Conservation (phyloP, 148 eudicot genomes). For the Rhododendron henanense region DNA sequence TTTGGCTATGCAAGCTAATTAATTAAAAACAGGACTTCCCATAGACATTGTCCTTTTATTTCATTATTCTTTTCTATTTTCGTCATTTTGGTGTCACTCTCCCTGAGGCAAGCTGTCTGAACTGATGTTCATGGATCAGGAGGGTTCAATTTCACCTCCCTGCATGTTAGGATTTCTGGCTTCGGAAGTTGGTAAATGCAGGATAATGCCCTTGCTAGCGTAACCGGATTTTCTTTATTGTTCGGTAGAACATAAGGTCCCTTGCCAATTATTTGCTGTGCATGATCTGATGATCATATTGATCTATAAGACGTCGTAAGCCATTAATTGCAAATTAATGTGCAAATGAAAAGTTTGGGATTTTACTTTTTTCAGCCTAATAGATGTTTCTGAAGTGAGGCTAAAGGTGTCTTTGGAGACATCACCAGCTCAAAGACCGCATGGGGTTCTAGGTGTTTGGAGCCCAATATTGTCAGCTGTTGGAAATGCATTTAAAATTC, state of each 20-base stretch:
- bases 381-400: slow-evolving; percentile 91
- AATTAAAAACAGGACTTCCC: neutral
- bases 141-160: slow-evolving; percentile 1
- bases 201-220: neutral
- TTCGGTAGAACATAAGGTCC: neutral
- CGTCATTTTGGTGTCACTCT: neutral
- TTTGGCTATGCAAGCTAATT: neutral
- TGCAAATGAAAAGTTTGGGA: neutral
- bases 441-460: slow-evolving; percentile 96
- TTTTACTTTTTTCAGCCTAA: slow-evolving; percentile 53
- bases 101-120: neutral
- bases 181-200: neutral
- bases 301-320: neutral
- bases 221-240: neutral
- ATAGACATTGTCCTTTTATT: neutral
- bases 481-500: slow-evolving; percentile 95
- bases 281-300: neutral
- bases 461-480: slow-evolving; percentile 92
- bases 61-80: neutral
- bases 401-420: slow-evolving; percentile 88
- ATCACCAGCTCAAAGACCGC: slow-evolving; percentile 95
- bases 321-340: neutral
- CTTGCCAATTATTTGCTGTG: neutral
- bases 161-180: neutral
- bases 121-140: neutral